phyloP scores from a whole-genome alignment of 345 rosid genomes.

The Angophora floribunda region DNA sequence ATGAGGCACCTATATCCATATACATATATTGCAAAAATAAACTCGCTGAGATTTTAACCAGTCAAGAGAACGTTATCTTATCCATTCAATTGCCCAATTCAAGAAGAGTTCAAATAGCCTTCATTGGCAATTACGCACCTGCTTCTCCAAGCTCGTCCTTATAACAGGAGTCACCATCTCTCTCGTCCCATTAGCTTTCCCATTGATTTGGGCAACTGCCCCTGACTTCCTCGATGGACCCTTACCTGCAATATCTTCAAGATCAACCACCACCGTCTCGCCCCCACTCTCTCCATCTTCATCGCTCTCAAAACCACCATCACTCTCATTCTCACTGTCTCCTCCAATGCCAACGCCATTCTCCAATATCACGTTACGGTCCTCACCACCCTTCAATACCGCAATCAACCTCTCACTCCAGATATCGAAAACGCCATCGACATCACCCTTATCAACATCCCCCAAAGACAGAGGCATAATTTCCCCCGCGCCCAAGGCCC shows the following conservation, averaged over 20 bases:
- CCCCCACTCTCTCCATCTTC: conserved; percentile 10
- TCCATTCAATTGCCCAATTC: neutral
- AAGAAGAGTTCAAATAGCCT: neutral
- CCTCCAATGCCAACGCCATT: conserved; percentile 3
- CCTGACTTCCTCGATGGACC: conserved; percentile 52
- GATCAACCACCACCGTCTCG: conserved; percentile 53
- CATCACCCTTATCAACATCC: conserved; percentile 64
- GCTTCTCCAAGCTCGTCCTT: conserved; percentile 90
- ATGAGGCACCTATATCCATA: neutral
- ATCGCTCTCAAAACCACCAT: conserved; percentile 2
- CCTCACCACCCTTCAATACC: conserved; percentile 40
- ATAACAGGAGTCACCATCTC: conserved; percentile 96
- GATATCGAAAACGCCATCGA: conserved; percentile 46
- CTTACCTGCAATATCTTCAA: conserved; percentile 96
- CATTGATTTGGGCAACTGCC: conserved; percentile 34
- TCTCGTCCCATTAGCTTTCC: conserved; percentile 45
- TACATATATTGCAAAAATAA: neutral
- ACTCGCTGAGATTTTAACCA: neutral
- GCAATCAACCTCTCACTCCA: conserved; percentile 55
- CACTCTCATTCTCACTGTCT: conserved; percentile 31
- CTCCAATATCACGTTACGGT: conserved; percentile 5
- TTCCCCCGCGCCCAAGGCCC: conserved; percentile 68
- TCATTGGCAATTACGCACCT: conserved; percentile 24
- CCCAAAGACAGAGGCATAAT: conserved; percentile 56
- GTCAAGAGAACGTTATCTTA: neutral